Conservation (phyloP, 2,329 filamentous ascomycete genomes). For the Monascus ruber region DNA sequence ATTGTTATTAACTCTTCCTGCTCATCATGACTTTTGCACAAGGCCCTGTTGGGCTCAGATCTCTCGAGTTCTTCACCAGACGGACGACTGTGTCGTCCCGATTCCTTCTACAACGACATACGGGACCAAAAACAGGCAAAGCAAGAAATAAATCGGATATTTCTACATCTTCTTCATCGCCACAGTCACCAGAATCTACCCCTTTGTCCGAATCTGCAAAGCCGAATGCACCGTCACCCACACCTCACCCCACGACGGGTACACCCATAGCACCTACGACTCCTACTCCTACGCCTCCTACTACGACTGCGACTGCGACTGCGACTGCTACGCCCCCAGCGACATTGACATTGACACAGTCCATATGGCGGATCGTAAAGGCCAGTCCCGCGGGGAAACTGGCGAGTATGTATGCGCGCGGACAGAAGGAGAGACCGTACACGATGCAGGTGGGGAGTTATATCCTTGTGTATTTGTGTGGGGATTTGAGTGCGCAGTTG, state of each 20-base stretch:
- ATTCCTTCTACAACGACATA: too few species aligned
- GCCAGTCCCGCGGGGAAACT: conserved; percentile 22
- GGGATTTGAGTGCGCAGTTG: conserved; percentile 66
- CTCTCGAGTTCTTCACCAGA: too few species aligned
- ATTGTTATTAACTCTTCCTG: neutral
- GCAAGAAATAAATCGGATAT: too few species aligned
- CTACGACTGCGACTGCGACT: neutral
- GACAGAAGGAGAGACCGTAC: conserved; percentile 62
- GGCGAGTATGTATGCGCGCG: conserved; percentile 49
- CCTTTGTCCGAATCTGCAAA: too few species aligned
- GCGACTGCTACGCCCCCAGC: conserved; percentile 3
- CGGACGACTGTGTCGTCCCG: too few species aligned
- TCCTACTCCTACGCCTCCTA: conserved; percentile 1
- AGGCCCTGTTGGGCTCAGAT: too few species aligned
- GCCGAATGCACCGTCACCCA: too few species aligned
- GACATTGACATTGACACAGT: conserved; percentile 6
- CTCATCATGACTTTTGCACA: too few species aligned
- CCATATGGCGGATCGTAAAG: conserved; percentile 19
- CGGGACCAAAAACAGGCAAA: too few species aligned
- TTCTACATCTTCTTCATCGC: too few species aligned
- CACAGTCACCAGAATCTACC: too few species aligned
- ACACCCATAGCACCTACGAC: neutral
- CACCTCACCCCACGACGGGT: too few species aligned
- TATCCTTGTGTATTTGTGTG: conserved; percentile 65
- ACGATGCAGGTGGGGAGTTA: conserved; percentile 67